Base-by-base conservation (phyloP, 2,329 filamentous ascomycete species). In the Tolypocladium endophyticum region DNA sequence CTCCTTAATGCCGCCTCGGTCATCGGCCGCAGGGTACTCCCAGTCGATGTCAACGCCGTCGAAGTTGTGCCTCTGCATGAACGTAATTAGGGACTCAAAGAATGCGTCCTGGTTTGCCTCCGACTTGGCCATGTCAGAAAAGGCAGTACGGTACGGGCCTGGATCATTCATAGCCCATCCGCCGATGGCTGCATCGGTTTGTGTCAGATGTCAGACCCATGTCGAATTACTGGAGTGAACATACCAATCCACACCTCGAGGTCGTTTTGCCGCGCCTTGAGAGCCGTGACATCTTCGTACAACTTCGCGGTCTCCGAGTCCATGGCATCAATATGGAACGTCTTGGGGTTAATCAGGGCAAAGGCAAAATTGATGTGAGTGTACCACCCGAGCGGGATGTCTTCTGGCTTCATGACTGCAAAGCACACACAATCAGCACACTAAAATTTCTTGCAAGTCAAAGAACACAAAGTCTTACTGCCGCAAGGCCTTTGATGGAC, bases 361-460 rank as follows among this genome's bases (percentile, higher is more conserved):
- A 77, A 77, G 1, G 70, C 67, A 57, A 69, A 71, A 61, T 69
- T 70, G 52, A 75, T 59, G 57, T 75, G 71, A 1, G 72, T 73
- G 55, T 69, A 69, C 2, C 55, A 57, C 18, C 62, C 64, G 2
- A 63, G 14, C 9, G 65, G 67, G 28, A 74, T 68, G 28, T 70
- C 55, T 30, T 66, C 62, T 4, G 69, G 70, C 16, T 41, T 41
- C 59, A 66, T 62, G 20, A n/a, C 38, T 39, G 38, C 12, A 6
- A 39, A 39, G 16, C 16, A 18, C 16, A 18, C 16, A 39, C 6
- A 14, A 12, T 39, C 16, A 39, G 38, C 11, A 39, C 16, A 33
- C 38, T 3, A 39, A 12, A 14, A n/a, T n/a, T n/a, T n/a, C n/a
- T 18, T 14, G 4, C 11, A 39, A 39, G 38, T 18, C 38, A 39